Base-by-base conservation (phyloP, 208 protist genomes). In the Leishmania tropica region DNA sequence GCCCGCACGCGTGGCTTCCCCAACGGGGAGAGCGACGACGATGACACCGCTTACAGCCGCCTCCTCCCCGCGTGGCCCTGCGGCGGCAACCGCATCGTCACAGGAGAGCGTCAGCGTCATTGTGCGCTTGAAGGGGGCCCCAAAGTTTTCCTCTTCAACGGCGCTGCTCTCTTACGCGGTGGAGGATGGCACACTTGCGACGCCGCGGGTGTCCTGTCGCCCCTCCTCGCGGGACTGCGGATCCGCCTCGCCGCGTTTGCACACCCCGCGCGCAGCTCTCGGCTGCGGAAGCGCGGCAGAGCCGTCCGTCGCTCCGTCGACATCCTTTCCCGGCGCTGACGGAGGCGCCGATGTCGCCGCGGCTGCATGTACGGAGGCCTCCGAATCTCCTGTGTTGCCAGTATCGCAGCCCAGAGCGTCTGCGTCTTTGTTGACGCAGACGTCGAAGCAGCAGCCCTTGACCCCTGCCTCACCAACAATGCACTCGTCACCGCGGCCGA, bases 101-200 rank as follows among this genome's bases (percentile, higher is more conserved):
- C 78, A 78, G 78, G 88, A 91, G 37, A 85, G 76, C 72, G 79
- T 91, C 21, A 82, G 83, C 71, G 85, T 91, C 1, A 40, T 91
- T 17, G 83, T 91, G 76, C 85, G 88, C 8, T 75, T 91, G 10
- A 89, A 88, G 37, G 42, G 7, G 8, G 19, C 64, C 3, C 6
- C 75, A 7, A 79, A 77, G 65, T 2, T 72, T 21, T 28, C 54
- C 37, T 48, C 56, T 17, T 31, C 75, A 10, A 56, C 45, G 24
- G 60, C 51, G 35, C 45, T 81, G 81, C 74, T 89, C 7, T n/a
- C 31, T 21, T 86, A 77, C 72, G 7, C 35, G 10, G 56, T 87
- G 48, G 72, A 77, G 70, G 80, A 83, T 58, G 80, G 70, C 68
- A 75, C 84, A 31, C 62, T 84, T 48, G 17, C 19, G 13, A 84